Evolutionary conservation across 345 rosid species (phyloP), one percentile per base, ranked within the genome.

Genomic region (Ceriops tagal): DNA sequence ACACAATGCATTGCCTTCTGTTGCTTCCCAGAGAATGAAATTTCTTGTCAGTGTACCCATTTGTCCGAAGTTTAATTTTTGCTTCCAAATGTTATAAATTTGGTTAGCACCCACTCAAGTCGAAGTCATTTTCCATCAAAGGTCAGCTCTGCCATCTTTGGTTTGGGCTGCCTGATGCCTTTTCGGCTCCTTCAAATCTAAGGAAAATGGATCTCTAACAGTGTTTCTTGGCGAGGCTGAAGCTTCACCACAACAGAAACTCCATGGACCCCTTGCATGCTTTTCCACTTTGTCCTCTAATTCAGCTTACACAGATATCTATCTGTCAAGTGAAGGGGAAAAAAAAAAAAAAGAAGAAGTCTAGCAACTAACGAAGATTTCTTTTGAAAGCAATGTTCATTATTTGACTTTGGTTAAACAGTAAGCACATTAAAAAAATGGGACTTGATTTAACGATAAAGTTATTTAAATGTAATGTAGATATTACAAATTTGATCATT

Each of bases 51-150:
- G 19, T 13, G 49, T 43, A 13, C 49, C 18, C 49, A 43, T 43
- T 16, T 43, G 49, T 13, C 49, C 19, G 16, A 43, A 13, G 49
- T 15, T 43, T 43, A 43, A 43, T 43, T 43, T 43, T 43, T 43
- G 18, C 18, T 11, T 43, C 49, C 49, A 43, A 53, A 28, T 5
- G 47, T 22, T 16, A n/a, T n/a, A 19, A 67, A 64, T 30, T 35
- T 8, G 21, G 58, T 56, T 6, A 53, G 58, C 53, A 37, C 56
- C 46, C 20, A 16, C 47, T 22, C 15, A 0, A 5, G 83, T 65
- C 68, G 26, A 35, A n/a, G 89, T 83, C 84, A 64, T 61, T 83
- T 79, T 82, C 90, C 63, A 76, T 60, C 65, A 43, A 71, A 71
- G 72, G 30, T 62, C n/a, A 53, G 31, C 30, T 65, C 73, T 53